These are phyloP conservation scores for Yueomyces sp. DNA, from an alignment of 805 yeast genomes.

Conservation along the genomic window DNA sequence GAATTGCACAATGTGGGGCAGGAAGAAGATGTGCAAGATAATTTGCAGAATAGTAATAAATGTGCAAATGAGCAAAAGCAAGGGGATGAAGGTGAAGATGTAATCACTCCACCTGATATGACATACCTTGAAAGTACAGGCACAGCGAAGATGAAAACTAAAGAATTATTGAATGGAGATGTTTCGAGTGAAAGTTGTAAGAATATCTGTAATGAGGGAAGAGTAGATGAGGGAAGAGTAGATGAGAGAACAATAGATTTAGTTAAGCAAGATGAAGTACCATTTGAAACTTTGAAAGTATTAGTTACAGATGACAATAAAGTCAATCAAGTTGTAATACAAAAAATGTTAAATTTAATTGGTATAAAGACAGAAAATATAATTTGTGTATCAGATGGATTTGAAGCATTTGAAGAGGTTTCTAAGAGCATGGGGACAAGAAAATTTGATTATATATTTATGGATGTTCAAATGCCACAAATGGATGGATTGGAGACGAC, in stretches of 20 bases:
- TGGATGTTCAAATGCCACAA: slow-evolving; percentile 98
- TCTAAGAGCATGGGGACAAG: slow-evolving; percentile 31
- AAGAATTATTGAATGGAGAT: slow-evolving; percentile 7
- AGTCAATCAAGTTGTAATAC: slow-evolving; percentile 90
- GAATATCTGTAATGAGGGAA: slow-evolving; percentile 1
- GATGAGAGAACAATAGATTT: no score
- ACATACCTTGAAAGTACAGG: slow-evolving; percentile 25
- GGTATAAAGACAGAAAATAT: slow-evolving; percentile 58
- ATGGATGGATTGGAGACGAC: slow-evolving; percentile 86
- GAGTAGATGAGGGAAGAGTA: no score
- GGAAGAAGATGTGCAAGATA: not conserved
- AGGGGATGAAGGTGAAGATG: slow-evolving; percentile 19
- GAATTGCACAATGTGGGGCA: not conserved
- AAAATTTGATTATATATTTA: slow-evolving; percentile 66
- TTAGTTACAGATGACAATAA: slow-evolving; percentile 89
- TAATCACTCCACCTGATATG: slow-evolving; percentile 12
- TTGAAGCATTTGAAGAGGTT: slow-evolving; percentile 67
- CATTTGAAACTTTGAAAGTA: slow-evolving; percentile 25
- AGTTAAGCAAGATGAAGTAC: not conserved
- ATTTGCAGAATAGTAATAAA: not conserved
- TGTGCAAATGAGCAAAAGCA: not conserved
- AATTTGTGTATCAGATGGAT: slow-evolving; percentile 65
- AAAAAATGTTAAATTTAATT: slow-evolving; percentile 76
- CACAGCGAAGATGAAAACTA: slow-evolving; percentile 5
- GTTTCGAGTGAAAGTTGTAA: slow-evolving; percentile 12